Base-by-base conservation (phyloP, 176 grass and related monocot species). In the Phyllostachys edulis region DNA sequence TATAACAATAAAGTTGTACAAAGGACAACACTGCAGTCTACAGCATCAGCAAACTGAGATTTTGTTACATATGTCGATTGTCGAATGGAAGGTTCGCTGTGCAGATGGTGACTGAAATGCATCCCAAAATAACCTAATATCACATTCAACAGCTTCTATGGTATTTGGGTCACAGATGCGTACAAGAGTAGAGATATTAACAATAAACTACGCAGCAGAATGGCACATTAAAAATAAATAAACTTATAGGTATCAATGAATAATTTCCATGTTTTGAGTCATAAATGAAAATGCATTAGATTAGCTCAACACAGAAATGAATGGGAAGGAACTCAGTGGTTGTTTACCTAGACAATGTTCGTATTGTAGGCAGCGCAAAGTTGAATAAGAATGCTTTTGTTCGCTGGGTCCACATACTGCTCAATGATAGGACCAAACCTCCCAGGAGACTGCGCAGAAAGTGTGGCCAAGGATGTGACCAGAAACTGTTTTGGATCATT, bases 271-370 rank as follows among this genome's bases (percentile, higher is more conserved):
- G n/a, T 63, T 70, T 85, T 81, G 23, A 82, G 1, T 29, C 20
- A 71, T 20, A 71, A 13, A 76, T 46, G 9, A 66, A 80, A 75
- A 85, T 49, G 47, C 42, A 68, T 38, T 66, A 13, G 47, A 13
- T 6, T 40, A 6, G 65, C 32, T 21, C n/a, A 42, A 77, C 34
- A 47, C 16, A 74, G 82, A 66, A 57, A 65, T 18, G 32, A 83
- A 65, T 21, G 46, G 49, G 49, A 50, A 76, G 57, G 39, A 80
- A 42, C 26, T 26, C 52, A 27, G 20, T 59, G 66, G 27, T n/a
- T 80, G 15, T 67, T 88, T 95, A 98, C 93, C 89, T 98, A 98
- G 89, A 92, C 89, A 87, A 98, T 92, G 72, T 80, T 82, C 76
- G 87, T 69, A 70, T 94, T 98, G 85, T 95, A 98, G 69, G 89